These are phyloP conservation scores for Oryza australiensis DNA, from an alignment of 176 grass and related monocot species.

Conservation along the genomic window DNA sequence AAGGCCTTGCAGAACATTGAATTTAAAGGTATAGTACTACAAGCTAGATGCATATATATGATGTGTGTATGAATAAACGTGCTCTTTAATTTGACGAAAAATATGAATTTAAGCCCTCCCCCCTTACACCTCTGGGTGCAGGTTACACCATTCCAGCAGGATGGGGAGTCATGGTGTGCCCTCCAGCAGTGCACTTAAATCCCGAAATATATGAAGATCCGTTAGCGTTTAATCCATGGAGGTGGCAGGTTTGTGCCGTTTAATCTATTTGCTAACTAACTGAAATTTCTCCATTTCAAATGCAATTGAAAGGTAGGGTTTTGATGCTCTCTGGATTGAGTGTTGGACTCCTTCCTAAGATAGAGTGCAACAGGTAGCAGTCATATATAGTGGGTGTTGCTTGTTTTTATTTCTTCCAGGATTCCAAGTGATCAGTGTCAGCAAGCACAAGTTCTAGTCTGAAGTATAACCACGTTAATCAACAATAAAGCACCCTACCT, in stretches of 20 bases:
- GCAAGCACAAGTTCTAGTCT: neutral
- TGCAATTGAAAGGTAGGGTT: neutral
- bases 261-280: slow-evolving; percentile 10
- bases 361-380: neutral
- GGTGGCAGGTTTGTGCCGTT: slow-evolving; percentile 73
- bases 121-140: slow-evolving; percentile 24
- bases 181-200: slow-evolving; percentile 80
- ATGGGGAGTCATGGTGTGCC: slow-evolving; percentile 86
- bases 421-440: neutral
- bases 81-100: neutral
- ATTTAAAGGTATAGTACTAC: slow-evolving; percentile 57
- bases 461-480: slow-evolving; percentile 3
- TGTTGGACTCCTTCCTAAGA: neutral
- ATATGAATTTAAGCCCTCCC: neutral
- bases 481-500: neutral
- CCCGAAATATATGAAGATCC: slow-evolving; percentile 78
- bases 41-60: neutral
- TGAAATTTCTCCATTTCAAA: neutral
- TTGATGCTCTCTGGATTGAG: neutral
- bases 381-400: neutral
- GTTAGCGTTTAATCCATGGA: slow-evolving; percentile 70
- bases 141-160: slow-evolving; percentile 83
- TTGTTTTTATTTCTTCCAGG: slow-evolving; percentile 12
- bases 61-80: neutral
- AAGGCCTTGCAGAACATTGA: slow-evolving; percentile 73